These are phyloP conservation scores for Tylopilus balloui DNA, from an alignment of 768 basidiomycete species.

Conservation along the genomic window DNA sequence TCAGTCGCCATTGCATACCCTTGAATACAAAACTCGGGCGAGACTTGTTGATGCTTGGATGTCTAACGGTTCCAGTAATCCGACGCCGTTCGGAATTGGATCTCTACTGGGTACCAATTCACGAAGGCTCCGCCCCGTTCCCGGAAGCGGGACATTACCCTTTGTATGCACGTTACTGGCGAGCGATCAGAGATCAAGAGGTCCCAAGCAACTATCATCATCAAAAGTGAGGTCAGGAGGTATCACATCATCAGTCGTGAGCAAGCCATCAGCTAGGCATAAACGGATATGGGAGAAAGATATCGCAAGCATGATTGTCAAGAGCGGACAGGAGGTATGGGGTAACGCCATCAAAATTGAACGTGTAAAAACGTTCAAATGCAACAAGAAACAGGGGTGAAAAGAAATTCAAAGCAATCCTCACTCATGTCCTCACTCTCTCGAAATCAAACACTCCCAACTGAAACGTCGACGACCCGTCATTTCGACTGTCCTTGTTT, in stretches of 20 bases:
- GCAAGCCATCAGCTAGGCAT: not conserved
- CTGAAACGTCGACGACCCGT: slow-evolving; percentile 8
- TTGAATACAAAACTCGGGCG: too few relatives aligned
- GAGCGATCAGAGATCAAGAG: not conserved
- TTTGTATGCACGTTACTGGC: not conserved
- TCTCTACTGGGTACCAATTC: too few relatives aligned
- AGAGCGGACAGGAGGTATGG: not conserved
- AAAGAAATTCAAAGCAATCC: not conserved
- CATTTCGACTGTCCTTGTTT: slow-evolving; percentile 12
- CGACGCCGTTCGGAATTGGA: too few relatives aligned
- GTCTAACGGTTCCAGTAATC: too few relatives aligned
- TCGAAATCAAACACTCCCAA: slow-evolving; percentile 24
- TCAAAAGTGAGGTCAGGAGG: not conserved
- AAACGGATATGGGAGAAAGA: not conserved
- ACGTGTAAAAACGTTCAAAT: not conserved
- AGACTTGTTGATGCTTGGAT: too few relatives aligned
- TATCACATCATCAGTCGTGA: slow-evolving; percentile 12
- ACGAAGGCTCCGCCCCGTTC: too few relatives aligned
- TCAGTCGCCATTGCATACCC: too few relatives aligned
- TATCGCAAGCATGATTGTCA: slow-evolving; percentile 12
- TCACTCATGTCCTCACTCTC: slow-evolving; percentile 6
- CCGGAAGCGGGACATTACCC: too few relatives aligned
- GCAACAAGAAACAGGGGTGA: not conserved
- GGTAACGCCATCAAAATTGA: slow-evolving; percentile 12
- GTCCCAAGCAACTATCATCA: not conserved